These are phyloP conservation scores for Fraxinus baroniana DNA, from an alignment of 305 asterid genomes.

Conservation along the genomic window DNA sequence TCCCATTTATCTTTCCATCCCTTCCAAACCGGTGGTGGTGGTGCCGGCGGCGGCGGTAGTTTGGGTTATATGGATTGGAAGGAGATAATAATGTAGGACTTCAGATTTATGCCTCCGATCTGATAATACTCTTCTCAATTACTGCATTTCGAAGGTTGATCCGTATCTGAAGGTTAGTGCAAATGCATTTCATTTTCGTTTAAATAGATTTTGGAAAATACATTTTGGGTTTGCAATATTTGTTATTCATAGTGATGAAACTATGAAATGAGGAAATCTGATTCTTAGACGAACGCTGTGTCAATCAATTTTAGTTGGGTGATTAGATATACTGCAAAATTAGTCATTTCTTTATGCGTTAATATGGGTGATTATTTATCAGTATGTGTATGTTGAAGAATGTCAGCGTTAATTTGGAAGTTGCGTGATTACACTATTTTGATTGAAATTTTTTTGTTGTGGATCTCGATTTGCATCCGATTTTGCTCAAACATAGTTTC, in stretches of 20 bases:
- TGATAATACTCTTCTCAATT: conserved; percentile 25
- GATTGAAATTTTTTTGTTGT: not conserved
- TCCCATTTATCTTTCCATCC: not conserved
- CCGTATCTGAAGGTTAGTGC: conserved; percentile 2
- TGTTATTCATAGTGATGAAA: not conserved
- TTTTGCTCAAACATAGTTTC: not conserved
- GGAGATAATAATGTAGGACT: conserved; percentile 17
- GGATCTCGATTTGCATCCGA: not conserved
- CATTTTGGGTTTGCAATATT: not conserved
- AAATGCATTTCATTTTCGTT: not conserved
- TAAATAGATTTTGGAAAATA: not conserved
- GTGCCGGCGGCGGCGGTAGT: conserved; percentile 5
- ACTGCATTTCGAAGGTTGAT: conserved; percentile 20
- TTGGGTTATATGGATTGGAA: not conserved
- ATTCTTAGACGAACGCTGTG: not conserved
- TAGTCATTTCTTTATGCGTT: not conserved
- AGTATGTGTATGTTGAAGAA: conserved; percentile 3
- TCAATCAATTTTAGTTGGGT: not conserved
- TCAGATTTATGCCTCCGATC: conserved; percentile 27
- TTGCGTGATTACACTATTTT: not conserved
- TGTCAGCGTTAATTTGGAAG: not conserved
- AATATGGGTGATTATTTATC: not conserved
- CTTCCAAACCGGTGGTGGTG: not conserved
- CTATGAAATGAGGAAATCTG: not conserved
- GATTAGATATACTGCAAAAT: not conserved